phyloP scores from a whole-genome alignment of 2,329 filamentous ascomycete genomes.

The Verticillium nubilum region DNA sequence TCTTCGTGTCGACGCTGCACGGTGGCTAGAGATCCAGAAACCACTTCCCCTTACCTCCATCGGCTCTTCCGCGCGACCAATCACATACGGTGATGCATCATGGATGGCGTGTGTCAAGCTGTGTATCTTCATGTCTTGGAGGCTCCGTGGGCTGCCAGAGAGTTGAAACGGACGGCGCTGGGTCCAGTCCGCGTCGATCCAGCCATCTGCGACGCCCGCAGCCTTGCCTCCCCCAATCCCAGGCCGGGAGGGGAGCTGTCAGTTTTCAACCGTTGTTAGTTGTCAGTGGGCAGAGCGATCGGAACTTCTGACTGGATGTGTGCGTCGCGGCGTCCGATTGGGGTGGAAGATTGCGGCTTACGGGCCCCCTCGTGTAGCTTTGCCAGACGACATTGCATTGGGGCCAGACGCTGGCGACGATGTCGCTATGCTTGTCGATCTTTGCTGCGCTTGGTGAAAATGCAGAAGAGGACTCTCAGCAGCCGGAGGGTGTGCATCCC shows the following conservation, averaged over 20 bases:
- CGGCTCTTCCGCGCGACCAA: neutral
- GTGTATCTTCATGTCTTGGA: neutral
- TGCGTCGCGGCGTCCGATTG: neutral
- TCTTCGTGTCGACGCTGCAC: constrained; percentile 95
- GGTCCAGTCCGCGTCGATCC: neutral
- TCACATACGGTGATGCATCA: neutral
- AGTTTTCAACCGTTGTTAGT: neutral
- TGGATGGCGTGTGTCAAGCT: neutral
- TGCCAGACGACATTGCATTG: neutral
- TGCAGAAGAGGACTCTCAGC: neutral
- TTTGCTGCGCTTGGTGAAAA: neutral
- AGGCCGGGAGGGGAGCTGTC: neutral
- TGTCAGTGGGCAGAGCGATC: neutral
- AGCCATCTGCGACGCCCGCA: neutral
- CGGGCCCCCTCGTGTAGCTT: neutral
- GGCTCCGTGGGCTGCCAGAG: neutral
- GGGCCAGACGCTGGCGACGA: neutral
- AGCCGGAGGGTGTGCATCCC: neutral
- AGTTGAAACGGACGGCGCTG: neutral
- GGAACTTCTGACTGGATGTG: neutral
- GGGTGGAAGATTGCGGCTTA: neutral
- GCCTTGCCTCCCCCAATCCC: neutral
- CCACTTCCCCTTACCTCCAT: neutral
- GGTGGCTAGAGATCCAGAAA: constrained; percentile 59
- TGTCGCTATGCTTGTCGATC: neutral